Conservation (phyloP, 2,329 filamentous ascomycete genomes). For the Trichoderma atrobrunneum region DNA sequence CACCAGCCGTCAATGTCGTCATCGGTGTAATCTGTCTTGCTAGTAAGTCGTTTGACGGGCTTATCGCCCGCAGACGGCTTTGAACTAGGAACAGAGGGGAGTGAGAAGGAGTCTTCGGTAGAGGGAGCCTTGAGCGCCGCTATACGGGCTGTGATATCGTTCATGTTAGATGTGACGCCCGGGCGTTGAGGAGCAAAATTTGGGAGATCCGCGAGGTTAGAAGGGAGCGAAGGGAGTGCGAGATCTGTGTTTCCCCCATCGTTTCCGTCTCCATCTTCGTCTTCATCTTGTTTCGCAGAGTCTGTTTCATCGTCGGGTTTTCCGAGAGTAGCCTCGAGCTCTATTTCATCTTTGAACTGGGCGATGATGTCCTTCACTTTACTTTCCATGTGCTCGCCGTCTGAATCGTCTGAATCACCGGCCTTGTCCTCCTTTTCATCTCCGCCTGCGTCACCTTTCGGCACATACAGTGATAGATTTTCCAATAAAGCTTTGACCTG, state of each 20-base stretch:
- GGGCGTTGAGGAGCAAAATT: conserved; percentile 23
- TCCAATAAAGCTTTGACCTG: conserved; percentile 38
- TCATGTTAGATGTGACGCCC: conserved; percentile 31
- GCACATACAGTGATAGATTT: conserved; percentile 35
- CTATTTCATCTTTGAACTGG: conserved; percentile 45
- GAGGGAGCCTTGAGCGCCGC: conserved; percentile 46
- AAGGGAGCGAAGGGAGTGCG: conserved; percentile 47
- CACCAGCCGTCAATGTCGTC: conserved; percentile 77
- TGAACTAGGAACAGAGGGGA: conserved; percentile 52
- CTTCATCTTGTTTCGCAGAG: background rate
- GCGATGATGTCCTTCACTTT: conserved; percentile 46
- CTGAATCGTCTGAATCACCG: conserved; percentile 43
- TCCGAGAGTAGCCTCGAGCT: conserved; percentile 31
- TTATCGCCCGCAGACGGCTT: conserved; percentile 40
- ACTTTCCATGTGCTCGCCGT: conserved; percentile 48
- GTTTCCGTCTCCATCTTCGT: background rate
- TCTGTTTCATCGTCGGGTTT: background rate
- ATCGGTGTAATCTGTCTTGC: conserved; percentile 54
- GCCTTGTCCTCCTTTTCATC: conserved; percentile 19
- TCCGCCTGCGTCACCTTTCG: conserved; percentile 22
- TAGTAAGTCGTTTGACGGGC: conserved; percentile 38
- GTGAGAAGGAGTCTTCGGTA: conserved; percentile 34
- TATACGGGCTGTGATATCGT: conserved; percentile 51
- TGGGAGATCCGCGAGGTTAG: conserved; percentile 39
- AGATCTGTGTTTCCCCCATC: conserved; percentile 27